Base-by-base conservation (phyloP, 371 early-diverging fungal genomes). In the Polyrhizophydium stewartii region DNA sequence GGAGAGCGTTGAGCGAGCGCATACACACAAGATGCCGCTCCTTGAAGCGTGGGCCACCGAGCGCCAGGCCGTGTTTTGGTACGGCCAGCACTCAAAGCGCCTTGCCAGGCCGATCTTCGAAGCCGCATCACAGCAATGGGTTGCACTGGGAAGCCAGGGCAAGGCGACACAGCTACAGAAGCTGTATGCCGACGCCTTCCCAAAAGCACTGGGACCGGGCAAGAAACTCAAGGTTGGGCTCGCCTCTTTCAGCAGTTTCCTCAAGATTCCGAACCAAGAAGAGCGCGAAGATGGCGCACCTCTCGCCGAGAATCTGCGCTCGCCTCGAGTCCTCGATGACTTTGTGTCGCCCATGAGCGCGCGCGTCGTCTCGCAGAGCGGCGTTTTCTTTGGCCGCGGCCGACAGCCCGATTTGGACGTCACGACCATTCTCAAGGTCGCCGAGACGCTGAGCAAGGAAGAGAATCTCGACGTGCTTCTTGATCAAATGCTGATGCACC, bases 401-500 rank as follows among this genome's bases (percentile, higher is more conserved):
- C 25, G n/a, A 33, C 1, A 41, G 3, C 33, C 66, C 17, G 74
- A 78, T 57, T 38, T 78, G 38, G 78, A 78, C 57, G 47, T 72
- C 21, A 66, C 65, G 10, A 78, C 78, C n/a, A 59, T 73, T 0
- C 61, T 73, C 27, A 73, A 75, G 55, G 71, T 74, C 16, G 61
- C 75, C 16, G 68, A 75, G 40, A 58, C 72, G 30, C 64, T 78
- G 37, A 68, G 68, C 25, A 72, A 70, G 30, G 78, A 78, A 55
- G 68, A 68, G 0, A 68, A 69, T 32, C 61, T 78, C 32, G 75
- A 75, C 27, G 60, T 43, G 0, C 60, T 78, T 2, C 58, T 78
- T 3, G 61, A 67, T 24, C 68, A 72, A 41, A 67, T 75, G 24
- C 58, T 78, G 59, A 64, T 58, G 40, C 71, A 70, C 55, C 64